Conservation (phyloP, 306 rosid species). For the Casuarina cunninghamiana region DNA sequence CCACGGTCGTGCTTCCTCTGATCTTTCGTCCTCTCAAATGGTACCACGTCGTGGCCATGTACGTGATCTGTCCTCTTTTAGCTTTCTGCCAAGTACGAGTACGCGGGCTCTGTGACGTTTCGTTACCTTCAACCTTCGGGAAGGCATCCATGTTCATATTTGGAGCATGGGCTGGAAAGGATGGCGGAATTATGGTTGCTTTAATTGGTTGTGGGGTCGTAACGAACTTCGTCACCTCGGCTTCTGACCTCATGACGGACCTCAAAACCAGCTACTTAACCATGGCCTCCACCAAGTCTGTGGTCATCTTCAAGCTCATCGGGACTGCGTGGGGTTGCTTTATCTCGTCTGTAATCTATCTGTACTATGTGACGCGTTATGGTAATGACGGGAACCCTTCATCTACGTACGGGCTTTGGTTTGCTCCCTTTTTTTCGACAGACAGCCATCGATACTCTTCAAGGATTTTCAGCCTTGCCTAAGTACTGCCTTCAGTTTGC, state of each 20-base stretch:
- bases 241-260: neutral
- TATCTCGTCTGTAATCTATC: neutral
- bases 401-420: too few species aligned
- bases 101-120: neutral
- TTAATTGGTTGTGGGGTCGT: neutral
- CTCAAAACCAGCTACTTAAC: neutral
- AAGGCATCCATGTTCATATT: neutral
- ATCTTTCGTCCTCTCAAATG: conserved; percentile 1
- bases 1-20: neutral
- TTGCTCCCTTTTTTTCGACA: neutral
- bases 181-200: neutral
- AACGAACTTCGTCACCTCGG: neutral
- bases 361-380: neutral
- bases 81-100: neutral
- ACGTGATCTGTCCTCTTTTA: neutral
- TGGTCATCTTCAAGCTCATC: neutral
- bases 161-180: neutral
- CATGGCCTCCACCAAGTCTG: neutral
- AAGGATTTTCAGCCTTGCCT: neutral
- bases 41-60: neutral
- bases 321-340: neutral
- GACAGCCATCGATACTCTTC: neutral
- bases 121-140: neutral
- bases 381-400: neutral
- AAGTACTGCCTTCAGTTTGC: neutral